Conservation (phyloP, 371 early-diverging fungal species). For the Mucor mucedo region DNA sequence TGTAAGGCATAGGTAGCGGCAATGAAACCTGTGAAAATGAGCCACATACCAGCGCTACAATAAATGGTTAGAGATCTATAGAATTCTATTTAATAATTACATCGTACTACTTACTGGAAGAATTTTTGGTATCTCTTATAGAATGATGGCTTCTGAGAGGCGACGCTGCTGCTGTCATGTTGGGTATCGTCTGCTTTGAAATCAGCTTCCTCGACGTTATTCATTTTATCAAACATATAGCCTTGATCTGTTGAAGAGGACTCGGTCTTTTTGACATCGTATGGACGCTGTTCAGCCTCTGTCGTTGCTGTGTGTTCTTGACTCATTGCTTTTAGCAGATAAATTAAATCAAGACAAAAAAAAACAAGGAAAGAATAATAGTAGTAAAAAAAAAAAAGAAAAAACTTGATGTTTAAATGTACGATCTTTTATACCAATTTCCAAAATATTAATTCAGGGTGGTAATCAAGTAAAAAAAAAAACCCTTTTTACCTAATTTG, state of each 20-base stretch:
- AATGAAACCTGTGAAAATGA: conserved; percentile 33
- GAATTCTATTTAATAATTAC: background rate
- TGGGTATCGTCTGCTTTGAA: background rate
- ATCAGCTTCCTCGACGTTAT: conserved; percentile 4
- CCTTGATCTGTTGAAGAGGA: background rate
- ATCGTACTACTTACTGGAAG: conserved; percentile 8
- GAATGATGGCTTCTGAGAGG: background rate
- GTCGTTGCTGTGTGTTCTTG: background rate
- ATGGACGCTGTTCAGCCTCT: background rate
- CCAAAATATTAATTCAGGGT: background rate
- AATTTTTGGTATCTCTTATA: conserved; percentile 13
- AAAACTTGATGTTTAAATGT: background rate
- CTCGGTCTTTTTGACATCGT: background rate
- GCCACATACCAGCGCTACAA: conserved; percentile 26
- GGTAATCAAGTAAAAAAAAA: background rate
- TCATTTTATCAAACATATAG: conserved; percentile 17
- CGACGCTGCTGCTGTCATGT: background rate
- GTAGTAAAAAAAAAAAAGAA: background rate
- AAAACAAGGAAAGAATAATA: background rate
- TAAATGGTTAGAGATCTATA: background rate
- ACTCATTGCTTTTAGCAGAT: background rate
- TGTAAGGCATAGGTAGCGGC: conserved; percentile 33
- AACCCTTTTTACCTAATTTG: background rate
- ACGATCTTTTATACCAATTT: conserved; percentile 1
- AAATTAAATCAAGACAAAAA: background rate